Percentiles rank a stretch among this genome's conserved stretches.
Conservation (phyloP, 2,329 filamentous ascomycete species). For the Neodidymelliopsis sp. region DNA sequence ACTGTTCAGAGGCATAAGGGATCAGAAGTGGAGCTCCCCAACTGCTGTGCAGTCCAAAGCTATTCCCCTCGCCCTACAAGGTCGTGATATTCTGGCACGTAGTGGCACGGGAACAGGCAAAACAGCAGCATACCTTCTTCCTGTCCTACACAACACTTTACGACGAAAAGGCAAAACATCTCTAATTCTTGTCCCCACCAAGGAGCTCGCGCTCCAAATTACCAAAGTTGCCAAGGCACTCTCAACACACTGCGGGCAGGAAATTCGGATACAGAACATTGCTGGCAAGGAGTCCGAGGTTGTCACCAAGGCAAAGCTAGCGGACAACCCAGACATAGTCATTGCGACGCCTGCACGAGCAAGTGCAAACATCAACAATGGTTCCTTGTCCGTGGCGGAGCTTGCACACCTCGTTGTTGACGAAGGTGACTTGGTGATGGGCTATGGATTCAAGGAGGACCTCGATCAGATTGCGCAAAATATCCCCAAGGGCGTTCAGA, state of each 20-base stretch:
- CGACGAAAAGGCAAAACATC: conserved; percentile 78
- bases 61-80: conserved; percentile 86
- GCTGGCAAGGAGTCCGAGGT: conserved; percentile 89
- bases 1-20: conserved; percentile 83
- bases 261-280: conserved; percentile 82
- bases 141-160: conserved; percentile 84
- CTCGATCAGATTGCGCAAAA: conserved; percentile 79
- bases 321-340: conserved; percentile 86
- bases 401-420: conserved; percentile 86
- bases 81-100: conserved; percentile 88
- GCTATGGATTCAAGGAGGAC: conserved; percentile 93
- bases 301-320: conserved; percentile 85
- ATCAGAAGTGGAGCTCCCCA: conserved; percentile 83
- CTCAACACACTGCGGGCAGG: conserved; percentile 82
- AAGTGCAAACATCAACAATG: conserved; percentile 76
- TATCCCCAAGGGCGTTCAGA: conserved; percentile 86
- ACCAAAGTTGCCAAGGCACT: conserved; percentile 79
- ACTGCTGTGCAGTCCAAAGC: conserved; percentile 89
- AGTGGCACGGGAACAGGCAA: conserved; percentile 97
- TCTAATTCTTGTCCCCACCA: conserved; percentile 92
- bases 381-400: conserved; percentile 72
- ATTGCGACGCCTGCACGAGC: conserved; percentile 90
- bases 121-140: conserved; percentile 93
- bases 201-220: conserved; percentile 93
- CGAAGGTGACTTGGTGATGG: conserved; percentile 91